Base-by-base conservation (phyloP, 805 yeast genomes). In the Candida schatavii region DNA sequence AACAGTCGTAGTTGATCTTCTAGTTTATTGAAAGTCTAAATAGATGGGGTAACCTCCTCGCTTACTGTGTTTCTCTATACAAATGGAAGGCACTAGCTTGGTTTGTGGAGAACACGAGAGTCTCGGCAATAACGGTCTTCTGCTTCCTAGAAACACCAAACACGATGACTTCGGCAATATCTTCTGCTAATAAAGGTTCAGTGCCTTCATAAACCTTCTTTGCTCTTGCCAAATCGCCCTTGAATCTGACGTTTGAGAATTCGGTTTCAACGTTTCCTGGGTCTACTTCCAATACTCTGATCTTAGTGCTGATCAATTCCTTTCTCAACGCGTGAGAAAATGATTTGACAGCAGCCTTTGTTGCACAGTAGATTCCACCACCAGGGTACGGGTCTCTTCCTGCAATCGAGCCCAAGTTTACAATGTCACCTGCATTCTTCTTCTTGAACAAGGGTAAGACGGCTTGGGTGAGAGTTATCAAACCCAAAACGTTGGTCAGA, bases 251-350 rank as follows among this genome's bases (percentile, higher is more conserved):
- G 22, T 76, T 56, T 11, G 86, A 79, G 57, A 85, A 84, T 60
- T 84, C 91, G 35, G 90, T 85, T 59, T 84, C 89, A 33, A 85
- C 90, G 40, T 79, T 80, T 50, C 91, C 90, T 10, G 91, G 91
- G 50, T 84, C 85, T 38, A 85, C 74, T 60, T 84, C 89, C 46
- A 84, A 76, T 40, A 85, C 80, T 51, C 91, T 72, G 54, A 85
- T 74, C 41, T 76, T 77, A 17, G 95, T 85, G 62, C 74, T 71
- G 51, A 85, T 77, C 56, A 81, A 69, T 60, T 88, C 95, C 60
- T 83, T 85, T 61, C 96, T 77, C 57, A 84, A 67, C 25, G 81
- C 78, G 37, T 80, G 82, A 4, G 88, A 77, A 58, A 84, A 84
- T 0, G 86, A 82, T 57, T 82, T 79, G 10, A 84, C 77, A 7